Evolutionary conservation across 2,329 filamentous ascomycete genomes (phyloP), one percentile per base, ranked within the genome.

Genomic region (Pseudogymnoascus sp.): DNA sequence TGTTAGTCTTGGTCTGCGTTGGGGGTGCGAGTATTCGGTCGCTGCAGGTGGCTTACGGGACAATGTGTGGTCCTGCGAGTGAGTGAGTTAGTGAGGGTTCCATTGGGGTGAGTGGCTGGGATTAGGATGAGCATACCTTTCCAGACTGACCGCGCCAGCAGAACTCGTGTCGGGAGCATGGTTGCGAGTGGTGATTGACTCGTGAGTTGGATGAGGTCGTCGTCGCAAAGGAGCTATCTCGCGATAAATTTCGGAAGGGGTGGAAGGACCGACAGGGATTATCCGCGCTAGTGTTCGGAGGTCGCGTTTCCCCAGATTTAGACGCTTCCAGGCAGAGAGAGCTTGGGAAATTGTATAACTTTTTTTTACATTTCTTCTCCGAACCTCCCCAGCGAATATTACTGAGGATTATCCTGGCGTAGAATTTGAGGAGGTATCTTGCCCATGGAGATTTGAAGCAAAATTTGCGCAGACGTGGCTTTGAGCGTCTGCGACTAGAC

Each of bases 111-210:
- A 19, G 65, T 62, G 52, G 16, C 12, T 19, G 9, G 36, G 30
- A 33, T 42, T 19, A 2, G 19, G 12, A 38, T 11, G 11, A 2
- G 36, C 73, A 66, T 75, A 89, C 88, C 88, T 81, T 91, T 90
- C 88, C 88, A 90, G 67, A 89, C 83, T 19, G 88, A 90, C 65
- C 87, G 84, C 72, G 81, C 79, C 38, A 84, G 72, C 11, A 85
- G 80, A 67, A 77, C 80, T 67, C 82, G 78, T 64, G 84, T 86
- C 64, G 82, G 78, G 72, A 82, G 78, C 85, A 88, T 88, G 69
- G 72, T 60, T 38, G 58, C 58, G 33, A 41, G 38, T 38, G 22
- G 22, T 77, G 66, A 62, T 63, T 62, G 63, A 25, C 49, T 41
- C 62, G 30, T 49, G 38, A 41, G 16, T 38, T 35, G 58, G 38